Conservation (phyloP, 768 basidiomycete genomes). For the Termitomyces titanicus region DNA sequence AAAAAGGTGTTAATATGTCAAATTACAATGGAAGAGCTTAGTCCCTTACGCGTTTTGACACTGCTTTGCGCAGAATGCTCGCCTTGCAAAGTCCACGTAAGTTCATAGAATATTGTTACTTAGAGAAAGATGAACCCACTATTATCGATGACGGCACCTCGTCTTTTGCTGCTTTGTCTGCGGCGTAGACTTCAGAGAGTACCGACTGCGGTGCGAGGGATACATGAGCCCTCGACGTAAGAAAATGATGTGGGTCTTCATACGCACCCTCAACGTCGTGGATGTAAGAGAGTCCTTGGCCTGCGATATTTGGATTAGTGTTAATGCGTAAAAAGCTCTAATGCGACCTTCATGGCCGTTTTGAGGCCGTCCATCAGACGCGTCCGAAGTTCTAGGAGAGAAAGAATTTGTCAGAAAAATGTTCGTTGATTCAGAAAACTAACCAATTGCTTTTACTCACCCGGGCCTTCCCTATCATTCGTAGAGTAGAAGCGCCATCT, state of each 20-base stretch:
- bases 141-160: slow-evolving; percentile 46
- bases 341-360: slow-evolving; percentile 59
- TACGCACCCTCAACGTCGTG: slow-evolving; percentile 53
- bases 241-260: background rate
- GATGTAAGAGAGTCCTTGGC: slow-evolving; percentile 53
- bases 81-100: slow-evolving; percentile 18
- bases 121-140: slow-evolving; percentile 20
- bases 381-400: slow-evolving; percentile 45
- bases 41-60: slow-evolving; percentile 50
- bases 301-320: slow-evolving; percentile 29
- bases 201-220: slow-evolving; percentile 43
- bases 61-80: slow-evolving; percentile 54
- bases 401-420: background rate
- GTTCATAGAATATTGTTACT: background rate
- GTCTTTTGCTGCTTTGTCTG: slow-evolving; percentile 52
- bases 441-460: slow-evolving; percentile 1
- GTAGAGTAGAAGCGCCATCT: slow-evolving; percentile 7
- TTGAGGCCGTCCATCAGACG: slow-evolving; percentile 55
- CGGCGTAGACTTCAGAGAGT: slow-evolving; percentile 63
- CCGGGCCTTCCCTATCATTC: slow-evolving; percentile 6
- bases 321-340: background rate
- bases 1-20: background rate
- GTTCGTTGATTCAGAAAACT: background rate
- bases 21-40: background rate
- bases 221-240: background rate